Evolutionary conservation across 2,329 filamentous ascomycete genomes (phyloP).

Genomic region (Fusarium euwallaceae): DNA sequence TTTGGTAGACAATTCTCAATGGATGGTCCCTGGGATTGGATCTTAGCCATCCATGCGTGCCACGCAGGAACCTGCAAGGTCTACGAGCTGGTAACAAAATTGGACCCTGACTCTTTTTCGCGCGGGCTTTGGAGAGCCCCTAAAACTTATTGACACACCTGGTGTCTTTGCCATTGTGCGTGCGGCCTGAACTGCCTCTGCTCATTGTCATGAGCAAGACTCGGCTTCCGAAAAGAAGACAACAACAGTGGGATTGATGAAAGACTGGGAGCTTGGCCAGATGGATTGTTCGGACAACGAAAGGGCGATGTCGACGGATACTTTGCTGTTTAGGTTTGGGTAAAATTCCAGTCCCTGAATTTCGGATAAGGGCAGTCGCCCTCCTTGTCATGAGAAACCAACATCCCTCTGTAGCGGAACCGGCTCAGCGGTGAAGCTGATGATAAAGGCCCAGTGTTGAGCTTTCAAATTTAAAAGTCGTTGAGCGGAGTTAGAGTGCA

Average conservation of each 20-base stretch:
- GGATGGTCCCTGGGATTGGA: constrained; percentile 13
- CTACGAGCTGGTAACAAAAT: neutral
- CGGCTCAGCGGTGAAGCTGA: neutral
- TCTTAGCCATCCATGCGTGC: constrained; percentile 15
- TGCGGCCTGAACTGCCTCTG: neutral
- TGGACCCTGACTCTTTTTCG: neutral
- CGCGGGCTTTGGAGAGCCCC: neutral
- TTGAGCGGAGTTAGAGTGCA: neutral
- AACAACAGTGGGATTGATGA: neutral
- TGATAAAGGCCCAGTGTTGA: neutral
- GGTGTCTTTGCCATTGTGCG: neutral
- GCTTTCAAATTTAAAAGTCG: neutral
- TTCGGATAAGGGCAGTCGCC: neutral
- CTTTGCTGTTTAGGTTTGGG: constrained; percentile 5
- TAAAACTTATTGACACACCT: neutral
- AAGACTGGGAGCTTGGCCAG: neutral
- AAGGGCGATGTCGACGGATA: neutral
- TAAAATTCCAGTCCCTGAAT: constrained; percentile 31
- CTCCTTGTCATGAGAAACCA: neutral
- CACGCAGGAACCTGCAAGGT: neutral
- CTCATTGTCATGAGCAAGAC: neutral
- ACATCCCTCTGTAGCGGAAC: neutral
- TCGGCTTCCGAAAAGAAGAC: neutral
- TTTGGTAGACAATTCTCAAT: neutral
- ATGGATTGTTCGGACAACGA: neutral